Evolutionary conservation across 805 yeast genomes (phyloP), one percentile per base, ranked within the genome.

Genomic region (Tetrapisispora fleetii): DNA sequence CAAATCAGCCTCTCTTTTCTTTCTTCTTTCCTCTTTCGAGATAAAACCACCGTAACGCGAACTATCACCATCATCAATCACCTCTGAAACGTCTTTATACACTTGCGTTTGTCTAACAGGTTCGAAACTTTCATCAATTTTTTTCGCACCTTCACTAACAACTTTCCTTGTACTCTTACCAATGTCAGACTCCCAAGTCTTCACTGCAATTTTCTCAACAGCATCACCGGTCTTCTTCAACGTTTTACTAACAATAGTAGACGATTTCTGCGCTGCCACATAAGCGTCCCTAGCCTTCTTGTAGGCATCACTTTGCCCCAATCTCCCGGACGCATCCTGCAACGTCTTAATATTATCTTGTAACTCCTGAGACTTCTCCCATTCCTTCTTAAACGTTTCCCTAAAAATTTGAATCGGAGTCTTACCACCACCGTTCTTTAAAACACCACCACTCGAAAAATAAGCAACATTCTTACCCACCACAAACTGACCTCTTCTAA

Each of bases 131-230:
- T 85, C 87, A 59, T 87, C 93, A n/a, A 91, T 82, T 14, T 76
- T 80, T 48, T 86, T 87, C 1, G 95, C 96, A 3, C 96, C 81
- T 46, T 78, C 76, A 50, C 75, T 77, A n/a, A 88, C 91, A 0
- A 89, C 88, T 40, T 79, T 75, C 60, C 98, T 78, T n/a, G 96
- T 90, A 44, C 83, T 84, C 64, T 83, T 81, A 52, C 95, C 93
- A 40, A 91, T 85, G 22, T 93, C 86, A 1, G 96, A 88, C 52
- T 93, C 96, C 99, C 99, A 93, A 1, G 97, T 96, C 51, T 82
- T 83, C 37, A 77, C 73, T 4, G 96, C 98, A 41, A 81, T 95
- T 50, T 77, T 83, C 48, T 96, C 98, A 35, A 93, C 88, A 37
- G 81, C 91, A 58, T 85, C 87, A n/a, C 97, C 97, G 5, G 98